Conservation (phyloP, 192 early-diverging fungal species). For the Gonapodya prolifera region DNA sequence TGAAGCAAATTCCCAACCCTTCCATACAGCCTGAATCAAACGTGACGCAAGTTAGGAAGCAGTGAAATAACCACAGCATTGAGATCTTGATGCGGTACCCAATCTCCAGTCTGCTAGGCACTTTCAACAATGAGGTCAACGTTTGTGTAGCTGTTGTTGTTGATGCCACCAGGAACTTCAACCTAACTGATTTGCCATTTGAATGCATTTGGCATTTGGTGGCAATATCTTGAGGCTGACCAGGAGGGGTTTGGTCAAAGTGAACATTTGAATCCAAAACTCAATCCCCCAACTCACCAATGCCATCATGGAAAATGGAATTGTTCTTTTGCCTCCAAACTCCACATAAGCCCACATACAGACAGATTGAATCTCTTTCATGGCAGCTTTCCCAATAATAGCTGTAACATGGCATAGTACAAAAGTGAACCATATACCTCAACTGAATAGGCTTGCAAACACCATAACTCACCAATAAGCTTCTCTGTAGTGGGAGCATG, state of each 20-base stretch:
- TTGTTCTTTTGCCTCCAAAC: conserved; percentile 90
- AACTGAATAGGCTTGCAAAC: background rate
- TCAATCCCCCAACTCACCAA: background rate
- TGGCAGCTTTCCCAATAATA: conserved; percentile 98
- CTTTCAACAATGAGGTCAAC: conserved; percentile 97
- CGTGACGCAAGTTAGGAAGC: background rate
- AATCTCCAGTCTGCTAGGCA: conserved; percentile 85
- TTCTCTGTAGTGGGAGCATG: conserved; percentile 86
- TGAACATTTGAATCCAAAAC: background rate
- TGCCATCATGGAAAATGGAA: conserved; percentile 88
- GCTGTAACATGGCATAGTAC: conserved; percentile 24
- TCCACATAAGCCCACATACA: conserved; percentile 97
- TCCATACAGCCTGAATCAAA: conserved; percentile 68
- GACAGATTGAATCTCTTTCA: conserved; percentile 96
- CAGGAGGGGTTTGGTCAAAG: background rate
- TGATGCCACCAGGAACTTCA: conserved; percentile 92
- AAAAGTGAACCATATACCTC: background rate
- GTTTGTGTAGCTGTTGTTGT: conserved; percentile 99
- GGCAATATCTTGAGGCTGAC: conserved; percentile 77
- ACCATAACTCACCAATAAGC: conserved; percentile 41
- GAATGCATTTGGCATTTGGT: conserved; percentile 97
- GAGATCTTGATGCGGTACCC: conserved; percentile 18
- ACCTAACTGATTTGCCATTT: conserved; percentile 98
- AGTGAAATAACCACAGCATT: conserved; percentile 10
- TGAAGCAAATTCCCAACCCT: conserved; percentile 98